Base-by-base conservation (phyloP, 495 filamentous ascomycete species). In the Lentithecium fluviatile region DNA sequence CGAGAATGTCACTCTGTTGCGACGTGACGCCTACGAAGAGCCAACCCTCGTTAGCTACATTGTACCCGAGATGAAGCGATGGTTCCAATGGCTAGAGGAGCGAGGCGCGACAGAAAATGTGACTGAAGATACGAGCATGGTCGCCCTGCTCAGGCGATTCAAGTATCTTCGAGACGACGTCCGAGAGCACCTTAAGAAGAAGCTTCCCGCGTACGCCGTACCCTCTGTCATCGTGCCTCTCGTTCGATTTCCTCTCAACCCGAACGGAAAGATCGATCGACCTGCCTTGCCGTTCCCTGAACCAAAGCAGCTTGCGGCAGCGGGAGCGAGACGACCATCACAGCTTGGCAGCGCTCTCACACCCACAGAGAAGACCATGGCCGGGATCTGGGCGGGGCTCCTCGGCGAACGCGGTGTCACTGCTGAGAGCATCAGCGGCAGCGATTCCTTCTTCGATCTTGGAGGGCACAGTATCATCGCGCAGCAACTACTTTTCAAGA, bases 221-320 rank as follows among this genome's bases (percentile, higher is more conserved):
- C 94, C 94, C 0, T 82, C 81, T 0, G 80, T 93, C 34, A 82
- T 91, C 60, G 88, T 98, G 26, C 84, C 89, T 1, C 82, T 98
- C 21, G 80, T 81, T 50, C 85, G 86, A 40, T 81, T 97, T 52
- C 93, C 93, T 0, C 77, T 97, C 25, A 97, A 96, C 74, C 93
- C 93, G 13, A 97, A 97, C 65, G 92, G 91, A 60, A 97, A 96
- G 77, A 85, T 95, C 45, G 94, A 98, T 70, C 90, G 87, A 74
- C 90, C 90, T 6, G 87, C 85, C 1, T 79, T 98, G 42, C 94
- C 94, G 0, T 97, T 95, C 82, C 94, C 94, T 0, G 89, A 93
- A 71, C 85, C 84, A 11, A 81, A 80, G 2, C 84, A 90, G 59
- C 71, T 82, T 11, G 68, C 74, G 7, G 77, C 80, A 21, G 80